Evolutionary conservation across 1,139 yeast species (phyloP).

Genomic region (Taphrina pruni): DNA sequence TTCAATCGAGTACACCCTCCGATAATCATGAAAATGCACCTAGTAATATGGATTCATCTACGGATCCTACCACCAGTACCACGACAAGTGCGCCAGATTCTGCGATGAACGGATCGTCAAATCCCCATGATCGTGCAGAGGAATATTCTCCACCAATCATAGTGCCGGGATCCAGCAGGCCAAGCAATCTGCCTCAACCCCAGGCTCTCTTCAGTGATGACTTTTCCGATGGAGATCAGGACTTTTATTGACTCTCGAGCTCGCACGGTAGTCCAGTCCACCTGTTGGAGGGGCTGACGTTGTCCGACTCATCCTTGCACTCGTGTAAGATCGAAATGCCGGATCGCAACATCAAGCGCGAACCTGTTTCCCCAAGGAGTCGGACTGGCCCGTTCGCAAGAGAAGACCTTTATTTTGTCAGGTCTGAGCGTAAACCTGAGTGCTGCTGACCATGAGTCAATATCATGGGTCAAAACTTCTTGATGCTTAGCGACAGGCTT

Average conservation of each 20-base stretch:
- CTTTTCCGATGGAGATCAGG: conserved; percentile 18
- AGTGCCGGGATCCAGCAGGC: not conserved
- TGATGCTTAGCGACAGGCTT: conserved; percentile 12
- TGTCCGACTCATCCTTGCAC: not conserved
- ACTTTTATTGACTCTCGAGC: conserved; percentile 15
- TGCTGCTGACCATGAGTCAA: not conserved
- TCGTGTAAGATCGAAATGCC: not conserved
- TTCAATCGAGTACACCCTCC: not conserved
- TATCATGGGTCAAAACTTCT: not conserved
- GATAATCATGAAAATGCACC: not conserved
- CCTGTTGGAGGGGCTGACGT: not conserved
- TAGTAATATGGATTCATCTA: not conserved
- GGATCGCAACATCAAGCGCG: not conserved
- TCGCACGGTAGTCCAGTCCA: not conserved
- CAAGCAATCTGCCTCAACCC: not conserved
- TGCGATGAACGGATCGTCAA: not conserved
- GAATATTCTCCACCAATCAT: conserved; percentile 13
- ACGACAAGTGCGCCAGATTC: not conserved
- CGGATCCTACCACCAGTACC: not conserved
- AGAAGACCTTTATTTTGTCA: not conserved
- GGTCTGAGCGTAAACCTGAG: not conserved
- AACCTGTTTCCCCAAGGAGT: not conserved
- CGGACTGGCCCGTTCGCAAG: not conserved
- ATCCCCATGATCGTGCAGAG: not conserved
- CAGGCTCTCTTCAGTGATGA: conserved; percentile 24